Evolutionary conservation across 2,329 filamentous ascomycete species (phyloP), one percentile per base, ranked within the genome.

Genomic region (Diaporthe velutina): DNA sequence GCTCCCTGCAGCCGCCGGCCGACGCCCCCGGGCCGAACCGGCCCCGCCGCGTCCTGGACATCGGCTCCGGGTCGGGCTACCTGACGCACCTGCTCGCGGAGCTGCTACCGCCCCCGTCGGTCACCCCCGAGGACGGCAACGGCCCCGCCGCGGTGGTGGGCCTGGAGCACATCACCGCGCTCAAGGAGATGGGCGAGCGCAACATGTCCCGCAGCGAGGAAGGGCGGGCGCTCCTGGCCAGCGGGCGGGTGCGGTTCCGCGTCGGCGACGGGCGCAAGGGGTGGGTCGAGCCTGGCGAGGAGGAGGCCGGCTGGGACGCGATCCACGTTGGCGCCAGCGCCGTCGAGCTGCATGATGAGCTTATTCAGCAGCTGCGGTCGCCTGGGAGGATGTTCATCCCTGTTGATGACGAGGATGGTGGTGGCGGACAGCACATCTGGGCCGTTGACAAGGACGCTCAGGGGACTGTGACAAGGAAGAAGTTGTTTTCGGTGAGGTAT

Each of bases 281-380:
- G 1, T 93, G 90, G 88, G 80, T 87, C 2, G 89, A 88, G 78
- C 78, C 80, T 15, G 78, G 73, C 2, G 76, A 71, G 5, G 77
- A 77, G 79, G 90, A 85, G 2, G 84, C 84, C 58, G 88, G 91
- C 0, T 99, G 96, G 88, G 95, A 98, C 87, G 96, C 94, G 3
- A 98, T 99, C 75, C 97, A 98, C 82, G 97, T 98, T 3, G 97
- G 97, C 0, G 97, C 97, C 0, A 94, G 95, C 10, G 96, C 96
- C 0, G 89, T 85, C 33, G 89, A 91, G 80, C 84, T 98, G 72
- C 96, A 98, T 81, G 81, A 89, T 25, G 89, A 90, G 75, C 84
- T 98, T 77, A 84, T 98, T 60, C 89, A 92, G 40, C 97, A 98
- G 85, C 85, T 99, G 78, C 91, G 91, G 77, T 85, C 89, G 3